phyloP scores from a whole-genome alignment of 371 early-diverging fungal species.

The Dentiscutata heterogama region DNA sequence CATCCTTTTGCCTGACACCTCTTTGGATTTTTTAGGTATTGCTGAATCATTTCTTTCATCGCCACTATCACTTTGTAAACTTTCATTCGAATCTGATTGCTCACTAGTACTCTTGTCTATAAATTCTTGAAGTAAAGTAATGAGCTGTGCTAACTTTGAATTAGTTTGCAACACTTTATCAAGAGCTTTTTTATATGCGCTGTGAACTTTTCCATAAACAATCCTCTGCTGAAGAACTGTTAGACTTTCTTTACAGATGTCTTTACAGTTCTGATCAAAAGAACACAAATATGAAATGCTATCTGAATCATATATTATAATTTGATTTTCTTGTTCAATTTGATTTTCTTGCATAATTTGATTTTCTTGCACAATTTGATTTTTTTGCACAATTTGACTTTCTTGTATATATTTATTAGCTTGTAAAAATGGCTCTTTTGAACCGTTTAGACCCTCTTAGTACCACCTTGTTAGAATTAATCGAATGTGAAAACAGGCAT shows the following conservation, averaged over 20 bases:
- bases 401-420: too few species aligned
- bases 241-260: not conserved
- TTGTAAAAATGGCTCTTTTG: too few species aligned
- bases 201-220: conserved; percentile 3
- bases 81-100: too few species aligned
- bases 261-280: not conserved
- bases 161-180: not conserved
- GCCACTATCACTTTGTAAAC: not conserved
- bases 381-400: too few species aligned
- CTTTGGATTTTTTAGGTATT: not conserved
- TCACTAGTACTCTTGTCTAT: not conserved
- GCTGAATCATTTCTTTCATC: not conserved
- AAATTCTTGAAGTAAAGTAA: conserved; percentile 30
- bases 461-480: not conserved
- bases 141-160: not conserved
- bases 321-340: too few species aligned
- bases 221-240: conserved; percentile 1
- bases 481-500: not conserved
- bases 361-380: too few species aligned
- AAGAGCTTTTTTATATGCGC: conserved; percentile 10
- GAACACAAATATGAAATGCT: too few species aligned
- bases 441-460: not conserved
- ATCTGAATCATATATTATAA: too few species aligned
- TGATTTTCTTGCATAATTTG: too few species aligned
- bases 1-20: not conserved